These are phyloP conservation scores for Russula compacta DNA, from an alignment of 768 basidiomycete species.

Conservation along the genomic window DNA sequence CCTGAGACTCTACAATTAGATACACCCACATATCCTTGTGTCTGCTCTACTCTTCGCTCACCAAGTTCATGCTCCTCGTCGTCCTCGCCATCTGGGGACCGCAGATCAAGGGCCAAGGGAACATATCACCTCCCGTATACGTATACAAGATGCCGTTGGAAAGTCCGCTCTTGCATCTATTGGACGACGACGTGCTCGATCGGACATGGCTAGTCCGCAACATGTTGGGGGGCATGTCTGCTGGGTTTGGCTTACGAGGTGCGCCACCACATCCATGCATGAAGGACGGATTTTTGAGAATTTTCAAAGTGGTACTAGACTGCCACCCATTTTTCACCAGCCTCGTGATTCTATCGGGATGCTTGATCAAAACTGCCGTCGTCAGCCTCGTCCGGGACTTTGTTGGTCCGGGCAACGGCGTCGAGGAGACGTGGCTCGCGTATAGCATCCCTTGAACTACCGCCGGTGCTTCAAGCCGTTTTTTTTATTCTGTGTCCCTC, in stretches of 20 bases:
- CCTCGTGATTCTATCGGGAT: constrained; percentile 64
- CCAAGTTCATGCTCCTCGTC: constrained; percentile 77
- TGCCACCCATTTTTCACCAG: constrained; percentile 67
- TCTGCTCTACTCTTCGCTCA: constrained; percentile 74
- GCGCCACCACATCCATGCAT: constrained; percentile 11
- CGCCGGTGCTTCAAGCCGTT: not conserved
- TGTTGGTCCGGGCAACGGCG: constrained; percentile 51
- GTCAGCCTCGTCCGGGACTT: constrained; percentile 54
- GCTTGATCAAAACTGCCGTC: constrained; percentile 58
- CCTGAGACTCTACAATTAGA: constrained; percentile 27
- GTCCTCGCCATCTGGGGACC: constrained; percentile 75
- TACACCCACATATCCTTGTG: constrained; percentile 70
- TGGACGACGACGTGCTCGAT: constrained; percentile 69
- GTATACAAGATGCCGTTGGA: constrained; percentile 25
- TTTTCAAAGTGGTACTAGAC: constrained; percentile 53
- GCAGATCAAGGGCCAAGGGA: constrained; percentile 27
- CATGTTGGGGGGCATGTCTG: constrained; percentile 76
- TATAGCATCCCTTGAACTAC: constrained; percentile 64
- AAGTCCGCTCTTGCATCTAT: constrained; percentile 38
- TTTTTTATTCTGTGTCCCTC: not conserved
- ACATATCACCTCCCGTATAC: constrained; percentile 14
- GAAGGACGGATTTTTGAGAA: not conserved
- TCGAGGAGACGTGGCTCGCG: constrained; percentile 65
- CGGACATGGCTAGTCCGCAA: constrained; percentile 81
- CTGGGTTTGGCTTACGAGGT: constrained; percentile 82